These are phyloP conservation scores for Ceratobasidium theobromae DNA, from an alignment of 1,284 basidiomycete genomes.

Conservation along the genomic window DNA sequence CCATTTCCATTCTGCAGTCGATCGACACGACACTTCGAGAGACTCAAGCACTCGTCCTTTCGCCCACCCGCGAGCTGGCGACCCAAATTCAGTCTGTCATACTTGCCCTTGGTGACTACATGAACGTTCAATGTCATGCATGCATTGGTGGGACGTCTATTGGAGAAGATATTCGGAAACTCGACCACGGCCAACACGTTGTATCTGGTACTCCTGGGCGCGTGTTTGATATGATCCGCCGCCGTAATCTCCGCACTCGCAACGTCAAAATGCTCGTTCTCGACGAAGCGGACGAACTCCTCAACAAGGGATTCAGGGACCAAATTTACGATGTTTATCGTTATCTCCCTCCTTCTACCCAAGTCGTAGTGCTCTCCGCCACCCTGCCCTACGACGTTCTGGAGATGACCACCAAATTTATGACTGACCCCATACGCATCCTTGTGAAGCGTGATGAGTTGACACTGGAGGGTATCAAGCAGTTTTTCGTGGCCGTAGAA, in stretches of 20 bases:
- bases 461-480: slow-evolving; percentile 99
- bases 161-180: slow-evolving; percentile 97
- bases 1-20: slow-evolving; percentile 90
- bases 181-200: slow-evolving; percentile 97
- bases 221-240: slow-evolving; percentile 99
- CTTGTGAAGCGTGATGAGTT: slow-evolving; percentile 99
- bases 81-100: slow-evolving; percentile 99
- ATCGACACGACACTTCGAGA: slow-evolving; percentile 96
- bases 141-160: slow-evolving; percentile 98
- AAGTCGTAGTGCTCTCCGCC: slow-evolving; percentile 94
- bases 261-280: slow-evolving; percentile 99
- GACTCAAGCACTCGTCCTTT: slow-evolving; percentile 94
- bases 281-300: slow-evolving; percentile 96
- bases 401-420: slow-evolving; percentile 99
- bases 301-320: slow-evolving; percentile 99
- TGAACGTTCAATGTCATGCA: slow-evolving; percentile 99
- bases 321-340: slow-evolving; percentile 99
- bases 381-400: slow-evolving; percentile 97
- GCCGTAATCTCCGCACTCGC: slow-evolving; percentile 88
- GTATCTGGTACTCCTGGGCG: slow-evolving; percentile 97
- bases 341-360: slow-evolving; percentile 96
- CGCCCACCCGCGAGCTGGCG: slow-evolving; percentile 92
- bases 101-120: slow-evolving; percentile 95
- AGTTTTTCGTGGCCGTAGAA: slow-evolving; percentile 99
- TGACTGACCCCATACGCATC: slow-evolving; percentile 98